Evolutionary conservation across 768 basidiomycete species (phyloP), one percentile per base, ranked within the genome.

Genomic region (Auricularia sp.): DNA sequence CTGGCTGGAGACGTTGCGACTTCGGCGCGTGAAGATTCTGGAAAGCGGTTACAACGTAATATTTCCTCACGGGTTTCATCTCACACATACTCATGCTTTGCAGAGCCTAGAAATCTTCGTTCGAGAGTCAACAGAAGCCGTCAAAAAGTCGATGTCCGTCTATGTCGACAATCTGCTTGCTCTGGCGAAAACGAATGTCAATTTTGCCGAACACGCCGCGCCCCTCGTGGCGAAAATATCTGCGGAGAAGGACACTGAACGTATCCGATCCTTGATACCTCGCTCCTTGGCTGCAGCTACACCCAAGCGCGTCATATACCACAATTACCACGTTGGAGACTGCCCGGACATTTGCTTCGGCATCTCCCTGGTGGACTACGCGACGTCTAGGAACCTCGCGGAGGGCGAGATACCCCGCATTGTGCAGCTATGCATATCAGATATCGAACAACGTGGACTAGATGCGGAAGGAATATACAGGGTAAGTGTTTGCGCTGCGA

Each of bases 311-410:
- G 80, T 86, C 43, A 76, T 90, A 69, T 93, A 93, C 74, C 81
- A 88, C 69, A 87, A 90, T 71, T 87, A 83, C 64, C 79, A 81
- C 66, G 88, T 96, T 33, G 94, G 94, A 33, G 85, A 87, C 71
- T 97, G 93, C 71, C 84, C 82, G 62, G 93, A 95, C 73, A 75
- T 97, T 33, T 90, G 95, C 39, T 97, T 96, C 71, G 94, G 93
- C 29, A 86, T 95, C 68, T 87, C 84, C 68, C 76, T 97, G 64
- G 86, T 88, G 47, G 93, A 95, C 71, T 96, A 97, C 71, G 91
- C 93, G 16, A 92, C 88, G 44, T 82, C 90, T 8, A 84, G 92
- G 67, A 84, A 83, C 53, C 76, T 91, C 18, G 78, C 75, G 18
- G 91, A 94, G 66, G 84, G 84, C 11, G 84, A 87, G 8, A 78